These are phyloP conservation scores for Teunomyces panamensis DNA, from an alignment of 805 yeast genomes.

Conservation along the genomic window DNA sequence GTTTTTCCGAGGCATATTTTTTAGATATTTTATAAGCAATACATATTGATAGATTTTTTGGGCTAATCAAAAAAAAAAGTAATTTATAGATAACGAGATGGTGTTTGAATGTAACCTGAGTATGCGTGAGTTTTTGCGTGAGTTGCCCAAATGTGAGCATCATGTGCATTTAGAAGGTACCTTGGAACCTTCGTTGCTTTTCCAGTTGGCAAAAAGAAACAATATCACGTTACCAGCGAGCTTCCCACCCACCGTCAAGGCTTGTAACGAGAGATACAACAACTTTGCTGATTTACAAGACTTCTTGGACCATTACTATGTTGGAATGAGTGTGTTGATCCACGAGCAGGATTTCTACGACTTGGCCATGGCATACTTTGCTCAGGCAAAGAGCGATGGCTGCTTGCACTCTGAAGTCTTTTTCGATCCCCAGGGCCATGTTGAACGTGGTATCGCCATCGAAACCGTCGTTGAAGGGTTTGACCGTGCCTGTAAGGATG, in stretches of 20 bases:
- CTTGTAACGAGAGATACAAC: constrained; percentile 48
- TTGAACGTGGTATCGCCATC: constrained; percentile 60
- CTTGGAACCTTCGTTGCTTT: constrained; percentile 65
- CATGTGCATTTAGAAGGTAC: constrained; percentile 86
- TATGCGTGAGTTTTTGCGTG: constrained; percentile 23
- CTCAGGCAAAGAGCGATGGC: constrained; percentile 56
- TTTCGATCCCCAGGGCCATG: constrained; percentile 84
- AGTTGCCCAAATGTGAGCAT: constrained; percentile 84
- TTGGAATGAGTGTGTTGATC: constrained; percentile 75
- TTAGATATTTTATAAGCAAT: background rate
- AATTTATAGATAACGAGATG: background rate
- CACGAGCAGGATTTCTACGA: constrained; percentile 72
- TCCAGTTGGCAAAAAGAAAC: constrained; percentile 67
- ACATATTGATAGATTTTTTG: background rate
- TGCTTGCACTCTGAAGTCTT: constrained; percentile 71
- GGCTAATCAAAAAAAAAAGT: background rate
- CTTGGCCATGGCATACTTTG: constrained; percentile 72
- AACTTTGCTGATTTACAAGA: constrained; percentile 70
- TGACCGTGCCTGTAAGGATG: constrained; percentile 62
- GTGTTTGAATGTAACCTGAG: constrained; percentile 2
- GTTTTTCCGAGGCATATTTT: background rate
- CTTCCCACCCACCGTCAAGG: constrained; percentile 61
- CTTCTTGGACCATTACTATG: constrained; percentile 73
- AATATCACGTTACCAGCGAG: constrained; percentile 54
- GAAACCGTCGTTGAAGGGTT: constrained; percentile 66